Evolutionary conservation across 2,329 filamentous ascomycete species (phyloP).

Genomic region (Calonectria pseudoreteaudii): DNA sequence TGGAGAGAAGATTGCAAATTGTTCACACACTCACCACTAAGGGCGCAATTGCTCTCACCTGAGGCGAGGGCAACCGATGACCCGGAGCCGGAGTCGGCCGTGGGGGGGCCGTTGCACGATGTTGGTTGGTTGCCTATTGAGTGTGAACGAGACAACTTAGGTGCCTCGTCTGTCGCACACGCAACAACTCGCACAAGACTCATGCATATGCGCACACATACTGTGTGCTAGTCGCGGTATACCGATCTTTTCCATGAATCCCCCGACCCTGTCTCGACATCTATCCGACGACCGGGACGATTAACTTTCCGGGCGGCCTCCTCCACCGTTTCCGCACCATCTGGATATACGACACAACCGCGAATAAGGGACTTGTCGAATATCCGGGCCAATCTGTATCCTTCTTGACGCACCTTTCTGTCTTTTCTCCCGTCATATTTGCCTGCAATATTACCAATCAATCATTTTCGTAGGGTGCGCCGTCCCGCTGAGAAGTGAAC

Average conservation of each 20-base stretch:
- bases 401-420: slow-evolving; percentile 13
- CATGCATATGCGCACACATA: slow-evolving; percentile 18
- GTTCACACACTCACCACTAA: slow-evolving; percentile 10
- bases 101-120: background rate
- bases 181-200: slow-evolving; percentile 6
- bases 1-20: slow-evolving; percentile 9
- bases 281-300: background rate
- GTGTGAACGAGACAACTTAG: background rate
- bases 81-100: slow-evolving; percentile 14
- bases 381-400: slow-evolving; percentile 19
- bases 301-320: slow-evolving; percentile 16
- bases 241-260: slow-evolving; percentile 1
- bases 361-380: slow-evolving; percentile 14
- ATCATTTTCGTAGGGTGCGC: slow-evolving; percentile 22
- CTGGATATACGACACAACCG: background rate
- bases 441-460: slow-evolving; percentile 31
- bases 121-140: background rate
- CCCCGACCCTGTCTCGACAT: slow-evolving; percentile 12
- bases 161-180: slow-evolving; percentile 3
- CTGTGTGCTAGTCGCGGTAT: background rate
- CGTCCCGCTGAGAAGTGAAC: slow-evolving; percentile 15
- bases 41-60: slow-evolving; percentile 6
- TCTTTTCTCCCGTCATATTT: slow-evolving; percentile 28
- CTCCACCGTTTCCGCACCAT: background rate
- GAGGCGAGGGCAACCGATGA: background rate